A percentile compares a stretch with the other conserved stretches of the same genome.
phyloP scores from a whole-genome alignment of 1,284 basidiomycete species.

The Mycena sp. region DNA sequence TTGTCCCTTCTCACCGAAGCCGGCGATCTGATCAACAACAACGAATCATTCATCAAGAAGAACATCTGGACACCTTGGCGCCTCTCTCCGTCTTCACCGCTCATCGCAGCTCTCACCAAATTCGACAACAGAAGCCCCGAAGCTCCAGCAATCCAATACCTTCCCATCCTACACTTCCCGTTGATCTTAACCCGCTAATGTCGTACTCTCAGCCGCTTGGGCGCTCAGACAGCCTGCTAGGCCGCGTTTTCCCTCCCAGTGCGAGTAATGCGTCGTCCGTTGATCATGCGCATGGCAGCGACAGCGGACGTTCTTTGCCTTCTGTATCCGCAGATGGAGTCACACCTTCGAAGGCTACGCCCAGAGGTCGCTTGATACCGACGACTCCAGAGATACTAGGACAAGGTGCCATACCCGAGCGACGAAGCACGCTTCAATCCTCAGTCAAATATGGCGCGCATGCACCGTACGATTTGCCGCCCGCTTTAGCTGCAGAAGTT shows the following conservation, averaged over 20 bases:
- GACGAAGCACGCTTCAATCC: background rate
- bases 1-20: constrained; percentile 44
- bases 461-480: background rate
- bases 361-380: constrained; percentile 22
- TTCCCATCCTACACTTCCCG: background rate
- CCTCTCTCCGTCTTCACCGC: constrained; percentile 25
- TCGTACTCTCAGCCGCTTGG: constrained; percentile 2
- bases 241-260: constrained; percentile 38
- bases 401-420: background rate
- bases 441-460: constrained; percentile 10
- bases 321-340: constrained; percentile 25
- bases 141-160: constrained; percentile 2
- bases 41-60: background rate
- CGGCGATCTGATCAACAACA: constrained; percentile 6
- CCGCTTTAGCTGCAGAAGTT: constrained; percentile 16
- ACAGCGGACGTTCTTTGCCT: constrained; percentile 24
- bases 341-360: constrained; percentile 19
- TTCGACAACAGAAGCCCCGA: constrained; percentile 5
- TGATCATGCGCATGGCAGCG: constrained; percentile 13
- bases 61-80: constrained; percentile 26
- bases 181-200: background rate
- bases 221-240: constrained; percentile 41
- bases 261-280: constrained; percentile 23
- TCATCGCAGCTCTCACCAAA: constrained; percentile 23
- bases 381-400: constrained; percentile 22